These are phyloP conservation scores for Talaromyces sp. DNA, from an alignment of 2,329 filamentous ascomycete genomes.

Conservation along the genomic window DNA sequence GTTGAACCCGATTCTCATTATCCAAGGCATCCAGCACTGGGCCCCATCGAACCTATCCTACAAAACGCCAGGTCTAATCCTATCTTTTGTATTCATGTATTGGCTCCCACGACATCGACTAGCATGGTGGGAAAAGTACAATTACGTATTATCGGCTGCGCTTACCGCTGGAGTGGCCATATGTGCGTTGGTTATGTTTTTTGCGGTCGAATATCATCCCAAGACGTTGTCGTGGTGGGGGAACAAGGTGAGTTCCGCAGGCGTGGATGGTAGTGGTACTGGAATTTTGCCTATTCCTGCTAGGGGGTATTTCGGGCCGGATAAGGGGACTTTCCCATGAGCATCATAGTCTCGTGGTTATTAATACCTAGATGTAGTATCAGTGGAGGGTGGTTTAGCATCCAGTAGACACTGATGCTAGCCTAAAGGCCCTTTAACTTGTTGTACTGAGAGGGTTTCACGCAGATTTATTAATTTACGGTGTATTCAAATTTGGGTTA, in stretches of 20 bases:
- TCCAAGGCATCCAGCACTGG: constrained; percentile 11
- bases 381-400: neutral
- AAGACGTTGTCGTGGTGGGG: constrained; percentile 10
- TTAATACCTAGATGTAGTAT: neutral
- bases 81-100: constrained; percentile 14
- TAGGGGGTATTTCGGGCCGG: neutral
- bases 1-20: constrained; percentile 8
- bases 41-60: constrained; percentile 9
- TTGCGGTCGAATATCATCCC: constrained; percentile 2
- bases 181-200: neutral
- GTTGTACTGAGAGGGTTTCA: neutral
- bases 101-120: constrained; percentile 6
- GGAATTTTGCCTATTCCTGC: neutral
- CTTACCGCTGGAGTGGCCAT: constrained; percentile 2
- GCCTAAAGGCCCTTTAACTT: neutral
- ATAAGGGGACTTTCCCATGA: neutral
- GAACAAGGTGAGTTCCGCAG: constrained; percentile 2
- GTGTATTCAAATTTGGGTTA: neutral
- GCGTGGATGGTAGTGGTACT: constrained; percentile 8
- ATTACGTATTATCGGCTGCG: constrained; percentile 6
- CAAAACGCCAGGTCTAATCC: constrained; percentile 7
- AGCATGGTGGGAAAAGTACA: constrained; percentile 13
- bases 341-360: neutral
- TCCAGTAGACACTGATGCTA: neutral
- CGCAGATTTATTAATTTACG: neutral